Conservation (phyloP, 345 rosid genomes). For the Microthlaspi erraticum region DNA sequence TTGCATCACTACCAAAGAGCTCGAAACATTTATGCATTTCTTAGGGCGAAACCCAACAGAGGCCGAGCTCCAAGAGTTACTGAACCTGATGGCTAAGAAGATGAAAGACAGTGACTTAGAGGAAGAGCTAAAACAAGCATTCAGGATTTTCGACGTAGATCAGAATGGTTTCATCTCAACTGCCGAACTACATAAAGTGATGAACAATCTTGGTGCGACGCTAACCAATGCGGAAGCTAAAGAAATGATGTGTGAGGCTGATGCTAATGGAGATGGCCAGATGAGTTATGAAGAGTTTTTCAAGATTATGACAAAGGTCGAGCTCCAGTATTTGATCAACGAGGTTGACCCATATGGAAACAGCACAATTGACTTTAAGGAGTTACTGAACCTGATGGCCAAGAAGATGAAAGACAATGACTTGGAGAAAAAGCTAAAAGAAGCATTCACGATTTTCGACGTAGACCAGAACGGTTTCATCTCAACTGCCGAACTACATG, state of each 20-base stretch:
- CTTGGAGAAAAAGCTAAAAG: constrained; percentile 52
- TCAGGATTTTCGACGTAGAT: constrained; percentile 57
- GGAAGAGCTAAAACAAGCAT: constrained; percentile 49
- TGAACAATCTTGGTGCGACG: constrained; percentile 60
- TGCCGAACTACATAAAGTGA: constrained; percentile 58
- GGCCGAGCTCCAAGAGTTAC: constrained; percentile 59
- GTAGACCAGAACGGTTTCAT: constrained; percentile 60
- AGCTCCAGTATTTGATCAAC: constrained; percentile 59
- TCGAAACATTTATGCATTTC: constrained; percentile 59
- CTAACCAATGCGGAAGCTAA: constrained; percentile 57
- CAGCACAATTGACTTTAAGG: constrained; percentile 57
- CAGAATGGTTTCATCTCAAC: constrained; percentile 59
- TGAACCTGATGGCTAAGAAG: constrained; percentile 60
- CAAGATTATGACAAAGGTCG: constrained; percentile 58
- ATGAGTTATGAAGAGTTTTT: constrained; percentile 49
- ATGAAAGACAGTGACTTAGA: constrained; percentile 55
- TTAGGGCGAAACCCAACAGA: constrained; percentile 61
- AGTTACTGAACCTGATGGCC: constrained; percentile 60
- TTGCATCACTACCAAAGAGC: constrained; percentile 61
- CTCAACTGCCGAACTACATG: constrained; percentile 59
- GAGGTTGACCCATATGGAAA: constrained; percentile 63
- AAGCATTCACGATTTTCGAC: constrained; percentile 52
- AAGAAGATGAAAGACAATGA: constrained; percentile 55
- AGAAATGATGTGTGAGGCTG: constrained; percentile 58
- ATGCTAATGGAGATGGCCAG: constrained; percentile 60